Percentiles rank a stretch among this genome's conserved stretches.
phyloP scores from a whole-genome alignment of 441 rosid species.

The Macaranga tanarius region DNA sequence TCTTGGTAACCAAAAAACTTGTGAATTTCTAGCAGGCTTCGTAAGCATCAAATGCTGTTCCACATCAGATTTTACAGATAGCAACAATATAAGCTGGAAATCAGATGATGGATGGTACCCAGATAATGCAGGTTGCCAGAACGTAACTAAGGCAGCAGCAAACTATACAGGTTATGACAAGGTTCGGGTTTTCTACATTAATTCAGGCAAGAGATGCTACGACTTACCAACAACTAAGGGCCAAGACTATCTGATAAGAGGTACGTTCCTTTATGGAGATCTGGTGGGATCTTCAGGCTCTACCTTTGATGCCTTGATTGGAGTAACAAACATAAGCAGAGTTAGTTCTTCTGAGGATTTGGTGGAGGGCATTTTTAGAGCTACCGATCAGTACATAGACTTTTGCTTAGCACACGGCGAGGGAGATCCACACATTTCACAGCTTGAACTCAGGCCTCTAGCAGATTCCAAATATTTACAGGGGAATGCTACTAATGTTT shows the following conservation, averaged over 20 bases:
- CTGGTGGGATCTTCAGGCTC: conserved; percentile 15
- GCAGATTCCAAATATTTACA: conserved; percentile 36
- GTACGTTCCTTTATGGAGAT: conserved; percentile 35
- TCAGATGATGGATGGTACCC: conserved; percentile 47
- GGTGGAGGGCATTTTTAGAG: conserved; percentile 53
- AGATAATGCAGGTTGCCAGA: conserved; percentile 31
- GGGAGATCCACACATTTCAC: conserved; percentile 53
- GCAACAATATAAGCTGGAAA: conserved; percentile 33
- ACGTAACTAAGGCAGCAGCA: conserved; percentile 23
- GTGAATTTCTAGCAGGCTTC: conserved; percentile 41
- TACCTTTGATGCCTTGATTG: conserved; percentile 38
- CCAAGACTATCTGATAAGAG: conserved; percentile 51
- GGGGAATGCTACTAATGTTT: conserved; percentile 30
- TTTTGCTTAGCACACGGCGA: conserved; percentile 44
- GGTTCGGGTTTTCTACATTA: conserved; percentile 39
- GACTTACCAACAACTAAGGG: conserved; percentile 35
- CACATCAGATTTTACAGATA: conserved; percentile 29
- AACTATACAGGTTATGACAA: conserved; percentile 24
- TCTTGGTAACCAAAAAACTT: neutral
- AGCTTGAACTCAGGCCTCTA: conserved; percentile 54
- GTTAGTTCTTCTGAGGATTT: conserved; percentile 36
- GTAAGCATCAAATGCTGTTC: conserved; percentile 65
- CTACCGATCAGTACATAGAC: conserved; percentile 32
- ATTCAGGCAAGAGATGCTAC: conserved; percentile 55
- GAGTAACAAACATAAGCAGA: conserved; percentile 34